Percentiles rank a stretch among this genome's conserved stretches.
Conservation (phyloP, 2,329 filamentous ascomycete genomes). For the Verticillium tricorpus region DNA sequence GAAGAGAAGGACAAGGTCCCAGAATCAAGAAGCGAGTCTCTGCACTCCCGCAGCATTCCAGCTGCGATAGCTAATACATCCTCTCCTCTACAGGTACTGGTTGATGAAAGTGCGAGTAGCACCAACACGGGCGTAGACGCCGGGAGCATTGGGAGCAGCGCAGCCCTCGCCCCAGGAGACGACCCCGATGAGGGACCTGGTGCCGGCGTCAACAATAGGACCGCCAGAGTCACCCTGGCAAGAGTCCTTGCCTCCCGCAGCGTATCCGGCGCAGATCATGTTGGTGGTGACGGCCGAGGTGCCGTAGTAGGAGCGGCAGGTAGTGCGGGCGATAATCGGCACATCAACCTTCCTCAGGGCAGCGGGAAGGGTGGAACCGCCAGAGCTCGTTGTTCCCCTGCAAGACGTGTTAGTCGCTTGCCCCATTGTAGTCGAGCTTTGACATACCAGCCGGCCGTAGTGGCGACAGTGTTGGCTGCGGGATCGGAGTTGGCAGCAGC, state of each 20-base stretch:
- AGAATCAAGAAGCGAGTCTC: too few species aligned
- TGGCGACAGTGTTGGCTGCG: conserved; percentile 12
- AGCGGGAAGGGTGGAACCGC: conserved; percentile 9
- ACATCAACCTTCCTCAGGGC: conserved; percentile 24
- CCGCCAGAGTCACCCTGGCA: conserved; percentile 27
- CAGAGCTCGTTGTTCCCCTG: conserved; percentile 18
- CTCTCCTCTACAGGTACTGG: conserved; percentile 9
- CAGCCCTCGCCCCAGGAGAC: conserved; percentile 27
- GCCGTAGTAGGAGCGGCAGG: conserved; percentile 19
- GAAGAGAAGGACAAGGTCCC: too few species aligned
- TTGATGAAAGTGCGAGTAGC: conserved; percentile 20
- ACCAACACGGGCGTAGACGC: conserved; percentile 24
- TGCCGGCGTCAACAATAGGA: conserved; percentile 19
- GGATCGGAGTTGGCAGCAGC: conserved; percentile 20
- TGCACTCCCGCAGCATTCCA: too few species aligned
- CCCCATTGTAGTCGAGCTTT: too few species aligned
- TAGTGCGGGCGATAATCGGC: conserved; percentile 21
- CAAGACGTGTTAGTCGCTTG: background rate
- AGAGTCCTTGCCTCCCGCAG: conserved; percentile 22
- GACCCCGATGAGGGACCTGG: conserved; percentile 17
- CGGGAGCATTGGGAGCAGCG: conserved; percentile 17
- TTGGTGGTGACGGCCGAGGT: conserved; percentile 18
- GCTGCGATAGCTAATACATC: too few species aligned
- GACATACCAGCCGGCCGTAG: conserved; percentile 23
- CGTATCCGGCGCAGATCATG: conserved; percentile 27